Evolutionary conservation across 306 rosid species (phyloP), one percentile per base, ranked within the genome.

Genomic region (Alnus glutinosa): DNA sequence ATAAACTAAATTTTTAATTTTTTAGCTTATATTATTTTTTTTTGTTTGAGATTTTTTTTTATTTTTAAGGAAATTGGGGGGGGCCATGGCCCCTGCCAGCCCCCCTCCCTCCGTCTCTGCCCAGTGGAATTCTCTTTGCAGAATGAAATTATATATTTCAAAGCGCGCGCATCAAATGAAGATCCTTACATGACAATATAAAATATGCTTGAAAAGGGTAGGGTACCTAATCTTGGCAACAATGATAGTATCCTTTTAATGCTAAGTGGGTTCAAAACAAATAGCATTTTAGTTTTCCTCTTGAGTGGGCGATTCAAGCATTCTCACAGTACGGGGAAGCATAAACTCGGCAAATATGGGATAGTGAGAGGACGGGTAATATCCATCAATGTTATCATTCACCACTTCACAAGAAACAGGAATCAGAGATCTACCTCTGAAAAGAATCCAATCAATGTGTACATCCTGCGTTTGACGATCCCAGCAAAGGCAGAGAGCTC

Each of bases 401-500:
- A 96, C 96, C 84, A 96, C 98, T 89, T 93, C 97, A 84, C 94
- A 91, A 28, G 90, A 81, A 74, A 93, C 98, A 54, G 99, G 99
- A 89, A 90, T 83, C 76, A 96, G 82, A 74, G 99, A 90, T 80
- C 99, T 87, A 71, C 99, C 99, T 86, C 98, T 89, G 93, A 91
- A 96, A 75, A 96, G 96, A 85, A 96, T 90, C 99, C 99, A 96
- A 86, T 96, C 99, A 55, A 90, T 34, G 78, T 93, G 99, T 59
- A 96, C 93, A 88, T 96, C 99, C 82, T 96, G 99, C 1, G 99
- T 96, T 81, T 96, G 99, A 42, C 99, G 91, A 89, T 96, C 99
- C 99, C 99, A 96, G 88, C 99, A 96, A 78, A 93, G 97, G 83
- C 97, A 96, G 4, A 96, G 96, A 14, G 99, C 99, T 90, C 98